A percentile compares a stretch with the other conserved stretches of the same genome.
Conservation (phyloP, 371 early-diverging fungal species). For the Rhizopus arrhizus region DNA sequence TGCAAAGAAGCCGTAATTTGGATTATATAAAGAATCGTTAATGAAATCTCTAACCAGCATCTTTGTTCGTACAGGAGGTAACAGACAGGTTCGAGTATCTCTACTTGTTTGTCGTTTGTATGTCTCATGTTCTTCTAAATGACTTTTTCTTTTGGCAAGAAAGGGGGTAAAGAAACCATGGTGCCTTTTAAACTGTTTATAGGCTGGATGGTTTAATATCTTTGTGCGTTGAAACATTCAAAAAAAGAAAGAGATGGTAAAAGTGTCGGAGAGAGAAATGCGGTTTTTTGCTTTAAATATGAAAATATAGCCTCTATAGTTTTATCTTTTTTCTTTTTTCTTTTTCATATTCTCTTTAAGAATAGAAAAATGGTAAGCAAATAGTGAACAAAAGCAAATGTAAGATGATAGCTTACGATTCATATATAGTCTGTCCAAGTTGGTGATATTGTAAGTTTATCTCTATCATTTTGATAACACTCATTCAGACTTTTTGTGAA, state of each 20-base stretch:
- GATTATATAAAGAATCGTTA: constrained; percentile 88
- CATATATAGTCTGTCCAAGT: constrained; percentile 23
- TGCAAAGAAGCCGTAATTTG: constrained; percentile 89
- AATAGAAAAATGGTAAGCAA: constrained; percentile 16
- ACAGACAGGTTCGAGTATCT: constrained; percentile 12
- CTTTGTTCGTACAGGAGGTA: constrained; percentile 54
- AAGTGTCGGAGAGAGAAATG: not conserved
- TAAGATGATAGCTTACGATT: not conserved
- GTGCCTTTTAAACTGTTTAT: not conserved
- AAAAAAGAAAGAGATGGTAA: not conserved
- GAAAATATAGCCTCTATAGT: not conserved
- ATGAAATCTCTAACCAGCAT: constrained; percentile 89
- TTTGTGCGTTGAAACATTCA: not conserved
- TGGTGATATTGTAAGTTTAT: constrained; percentile 31
- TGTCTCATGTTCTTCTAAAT: constrained; percentile 11
- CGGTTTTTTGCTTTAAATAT: not conserved
- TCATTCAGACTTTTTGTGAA: not conserved
- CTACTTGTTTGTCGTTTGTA: constrained; percentile 25
- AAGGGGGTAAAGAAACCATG: constrained; percentile 31
- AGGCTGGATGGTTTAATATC: not conserved
- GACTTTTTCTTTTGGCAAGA: not conserved
- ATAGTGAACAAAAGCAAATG: not conserved
- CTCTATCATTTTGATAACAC: not conserved
- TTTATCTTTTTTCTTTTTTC: not conserved
- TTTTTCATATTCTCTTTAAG: constrained; percentile 1